These are phyloP conservation scores for Agaricus subrufescens DNA, from an alignment of 768 basidiomycete species.

Conservation along the genomic window DNA sequence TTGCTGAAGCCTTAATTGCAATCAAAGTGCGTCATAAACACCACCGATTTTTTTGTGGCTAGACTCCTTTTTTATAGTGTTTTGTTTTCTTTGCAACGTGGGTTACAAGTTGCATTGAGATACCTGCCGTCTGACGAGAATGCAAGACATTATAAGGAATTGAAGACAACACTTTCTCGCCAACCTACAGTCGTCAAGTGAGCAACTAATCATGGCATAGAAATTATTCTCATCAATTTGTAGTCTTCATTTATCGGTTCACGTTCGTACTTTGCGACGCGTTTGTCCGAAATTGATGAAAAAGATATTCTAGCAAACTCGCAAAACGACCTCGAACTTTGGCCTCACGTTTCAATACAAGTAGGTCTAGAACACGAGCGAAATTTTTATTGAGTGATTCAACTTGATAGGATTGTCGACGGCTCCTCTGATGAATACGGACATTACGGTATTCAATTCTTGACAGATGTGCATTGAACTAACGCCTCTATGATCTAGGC, in stretches of 20 bases:
- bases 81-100: conserved; percentile 93
- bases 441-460: conserved; percentile 61
- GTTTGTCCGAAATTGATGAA: background rate
- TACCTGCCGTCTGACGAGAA: conserved; percentile 4
- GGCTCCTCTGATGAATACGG: conserved; percentile 54
- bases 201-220: conserved; percentile 17
- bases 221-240: background rate
- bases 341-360: conserved; percentile 79
- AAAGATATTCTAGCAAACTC: conserved; percentile 40
- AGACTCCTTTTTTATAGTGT: conserved; percentile 36
- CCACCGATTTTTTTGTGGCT: conserved; percentile 1
- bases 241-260: conserved; percentile 80
- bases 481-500: conserved; percentile 38
- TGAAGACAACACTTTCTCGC: conserved; percentile 68
- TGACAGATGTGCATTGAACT: background rate
- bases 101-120: conserved; percentile 12
- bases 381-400: background rate
- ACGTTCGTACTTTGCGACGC: conserved; percentile 35
- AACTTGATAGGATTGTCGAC: conserved; percentile 59
- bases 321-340: conserved; percentile 49
- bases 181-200: conserved; percentile 82
- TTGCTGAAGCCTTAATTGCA: conserved; percentile 71
- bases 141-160: conserved; percentile 72
- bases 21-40: conserved; percentile 50
- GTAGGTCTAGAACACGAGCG: conserved; percentile 26